Base-by-base conservation (phyloP, 2,329 filamentous ascomycete species). In the Lasiodiplodia sp. region DNA sequence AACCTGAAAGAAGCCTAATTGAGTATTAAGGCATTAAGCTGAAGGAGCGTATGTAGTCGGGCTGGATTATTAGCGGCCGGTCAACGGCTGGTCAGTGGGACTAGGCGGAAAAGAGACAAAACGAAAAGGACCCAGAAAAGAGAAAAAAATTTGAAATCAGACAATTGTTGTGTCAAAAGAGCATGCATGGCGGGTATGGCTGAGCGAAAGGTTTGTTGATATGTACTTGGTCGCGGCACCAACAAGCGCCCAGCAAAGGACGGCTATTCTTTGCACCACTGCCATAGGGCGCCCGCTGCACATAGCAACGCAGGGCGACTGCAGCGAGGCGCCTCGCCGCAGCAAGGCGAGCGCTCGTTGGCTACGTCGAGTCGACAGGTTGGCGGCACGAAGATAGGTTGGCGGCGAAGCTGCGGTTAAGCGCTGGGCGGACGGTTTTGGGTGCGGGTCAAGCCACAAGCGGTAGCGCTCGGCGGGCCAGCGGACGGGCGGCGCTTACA, bases 81-180 rank as follows among this genome's bases (percentile, higher is more conserved):
- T 73, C 78, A 71, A 73, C 79, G 75, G 79, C 77, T 75, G 21
- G 47, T 12, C 11, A 57, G 66, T 25, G 66, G 44, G 11, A 65
- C 44, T 47, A 47, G 34, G 14, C 51, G 28, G 34, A 60, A 51
- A 52, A 58, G 52, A 74, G 57, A 49, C 49, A 55, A 70, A 40
- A 68, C 28, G 52, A 60, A 68, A 69, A 56, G 53, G 57, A 67
- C 37, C 23, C 72, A 73, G 71, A 68, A 73, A 71, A 69, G 34
- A 40, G 40, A 69, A 72, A 74, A 37, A 25, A 68, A 57, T 34
- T 73, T 23, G 23, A 23, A 73, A 76, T 78, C 74, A 80, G 73
- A 73, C 75, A 72, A 31, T 55, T 69, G 62, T 73, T 69, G 77
- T 79, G 74, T 78, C 77, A 79, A 75, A 28, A 40, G 52, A 51